phyloP scores from a whole-genome alignment of 768 basidiomycete species.

The Trametes cinnabarina region DNA sequence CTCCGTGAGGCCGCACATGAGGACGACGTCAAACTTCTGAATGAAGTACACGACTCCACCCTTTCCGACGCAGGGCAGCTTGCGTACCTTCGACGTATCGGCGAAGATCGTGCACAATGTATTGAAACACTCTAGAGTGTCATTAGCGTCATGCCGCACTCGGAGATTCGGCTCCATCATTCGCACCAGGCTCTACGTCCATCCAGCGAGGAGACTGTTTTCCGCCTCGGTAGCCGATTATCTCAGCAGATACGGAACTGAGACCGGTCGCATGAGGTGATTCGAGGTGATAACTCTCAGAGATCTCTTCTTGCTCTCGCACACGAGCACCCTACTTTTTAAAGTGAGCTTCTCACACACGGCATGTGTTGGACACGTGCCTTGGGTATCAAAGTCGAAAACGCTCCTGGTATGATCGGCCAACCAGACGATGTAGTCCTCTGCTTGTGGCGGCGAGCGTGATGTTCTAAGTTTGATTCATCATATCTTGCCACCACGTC shows the following conservation, averaged over 20 bases:
- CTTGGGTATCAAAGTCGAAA: constrained; percentile 15
- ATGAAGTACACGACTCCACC: constrained; percentile 24
- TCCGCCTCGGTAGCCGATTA: constrained; percentile 34
- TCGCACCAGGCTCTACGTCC: constrained; percentile 34
- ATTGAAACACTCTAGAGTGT: constrained; percentile 32
- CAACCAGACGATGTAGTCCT: constrained; percentile 33
- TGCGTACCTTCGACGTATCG: constrained; percentile 31
- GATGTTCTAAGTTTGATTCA: constrained; percentile 39
- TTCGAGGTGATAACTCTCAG: not conserved
- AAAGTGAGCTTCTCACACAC: no score
- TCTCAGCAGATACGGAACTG: constrained; percentile 21
- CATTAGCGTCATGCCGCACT: not conserved
- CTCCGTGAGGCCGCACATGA: constrained; percentile 46
- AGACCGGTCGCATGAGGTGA: not conserved
- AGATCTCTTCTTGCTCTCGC: not conserved
- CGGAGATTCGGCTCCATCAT: not conserved
- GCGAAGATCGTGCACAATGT: constrained; percentile 36
- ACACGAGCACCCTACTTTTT: constrained; percentile 6
- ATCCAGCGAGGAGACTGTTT: constrained; percentile 32
- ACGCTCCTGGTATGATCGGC: constrained; percentile 7
- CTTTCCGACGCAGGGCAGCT: not conserved
- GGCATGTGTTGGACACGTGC: constrained; percentile 6
- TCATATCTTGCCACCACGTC: constrained; percentile 40
- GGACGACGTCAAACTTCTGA: constrained; percentile 38
- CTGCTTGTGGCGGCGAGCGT: constrained; percentile 31